Base-by-base conservation (phyloP, 306 rosid species). In the Rubus parviflorus region DNA sequence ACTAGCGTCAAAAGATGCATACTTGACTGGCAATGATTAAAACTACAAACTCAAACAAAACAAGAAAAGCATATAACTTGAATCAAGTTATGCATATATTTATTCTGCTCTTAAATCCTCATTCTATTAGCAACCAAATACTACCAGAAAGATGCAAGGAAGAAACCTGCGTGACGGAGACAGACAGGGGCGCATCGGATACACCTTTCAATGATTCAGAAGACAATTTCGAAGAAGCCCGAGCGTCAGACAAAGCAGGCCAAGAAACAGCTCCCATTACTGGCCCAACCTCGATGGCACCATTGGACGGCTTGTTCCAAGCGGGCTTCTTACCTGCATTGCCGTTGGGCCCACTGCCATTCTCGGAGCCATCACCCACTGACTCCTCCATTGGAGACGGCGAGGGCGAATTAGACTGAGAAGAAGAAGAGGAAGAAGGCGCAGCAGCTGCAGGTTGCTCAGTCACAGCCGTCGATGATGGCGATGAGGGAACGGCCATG, bases 221-320 rank as follows among this genome's bases (percentile, higher is more conserved):
- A 7, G 91, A 77, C 52, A 84, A 81, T 82, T 90, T 92, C 0
- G 85, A 38, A 5, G 46, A 53, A 77, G 84, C 86, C 82, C 83
- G 82, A 7, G 91, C 83, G 81, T 86, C 91, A 9, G 94, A 85
- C 64, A 90, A 58, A 40, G 93, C 86, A 0, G 96, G 97, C 97
- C 95, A 94, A 16, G 95, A 88, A 10, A 68, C 88, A 9, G 86
- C 87, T 43, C 90, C 97, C 86, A 92, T 89, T 67, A 90, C 96
- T 10, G 89, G 87, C 52, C 80, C 90, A 81, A 75, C 81, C 79
- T 88, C 95, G 6, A 75, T 77, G 1, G 81, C 84, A 19, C 88
- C 96, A 75, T 89, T 87, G 30, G 90, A 79, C 0, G 93, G 88
- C 86, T 80, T 92, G 57, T 84, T 94, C 97, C 97, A 94, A 23